Evolutionary conservation across 306 rosid species (phyloP).

Genomic region (Inga leiocalycina): DNA sequence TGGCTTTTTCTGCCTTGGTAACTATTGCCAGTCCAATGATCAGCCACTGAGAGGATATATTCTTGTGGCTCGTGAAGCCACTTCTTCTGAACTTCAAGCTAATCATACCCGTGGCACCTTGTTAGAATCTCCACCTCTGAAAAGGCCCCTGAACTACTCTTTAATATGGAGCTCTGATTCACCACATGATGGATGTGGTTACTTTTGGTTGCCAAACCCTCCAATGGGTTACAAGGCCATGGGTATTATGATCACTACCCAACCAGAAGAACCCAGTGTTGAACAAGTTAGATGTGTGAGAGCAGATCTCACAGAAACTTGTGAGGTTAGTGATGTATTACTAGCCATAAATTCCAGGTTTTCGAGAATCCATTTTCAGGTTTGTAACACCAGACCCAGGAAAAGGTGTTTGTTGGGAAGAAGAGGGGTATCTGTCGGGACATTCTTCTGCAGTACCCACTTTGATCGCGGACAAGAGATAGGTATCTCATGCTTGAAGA

Average conservation of each 20-base stretch:
- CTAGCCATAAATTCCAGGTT: constrained; percentile 48
- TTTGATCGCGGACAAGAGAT: constrained; percentile 44
- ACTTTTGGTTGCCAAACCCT: constrained; percentile 88
- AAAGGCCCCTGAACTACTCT: constrained; percentile 61
- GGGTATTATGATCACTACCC: constrained; percentile 71
- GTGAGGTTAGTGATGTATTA: constrained; percentile 59
- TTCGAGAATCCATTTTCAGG: constrained; percentile 47
- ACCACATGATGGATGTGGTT: constrained; percentile 55
- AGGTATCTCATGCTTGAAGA: constrained; percentile 57
- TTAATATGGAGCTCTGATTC: constrained; percentile 73
- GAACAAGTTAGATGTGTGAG: constrained; percentile 78
- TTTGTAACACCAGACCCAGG: constrained; percentile 73
- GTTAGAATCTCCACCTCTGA: constrained; percentile 55
- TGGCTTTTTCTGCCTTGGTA: constrained; percentile 82
- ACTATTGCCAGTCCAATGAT: constrained; percentile 69
- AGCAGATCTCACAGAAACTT: constrained; percentile 76
- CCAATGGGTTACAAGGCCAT: constrained; percentile 78
- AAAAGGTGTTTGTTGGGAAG: constrained; percentile 67
- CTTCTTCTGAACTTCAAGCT: constrained; percentile 31
- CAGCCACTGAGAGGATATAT: constrained; percentile 70
- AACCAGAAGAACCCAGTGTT: constrained; percentile 55
- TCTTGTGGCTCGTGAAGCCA: constrained; percentile 63
- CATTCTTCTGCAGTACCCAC: constrained; percentile 64
- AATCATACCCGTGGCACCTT: constrained; percentile 9
- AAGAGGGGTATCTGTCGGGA: constrained; percentile 78